Evolutionary conservation across 139 green algal genomes (phyloP).

Genomic region (Ulvella scutata): DNA sequence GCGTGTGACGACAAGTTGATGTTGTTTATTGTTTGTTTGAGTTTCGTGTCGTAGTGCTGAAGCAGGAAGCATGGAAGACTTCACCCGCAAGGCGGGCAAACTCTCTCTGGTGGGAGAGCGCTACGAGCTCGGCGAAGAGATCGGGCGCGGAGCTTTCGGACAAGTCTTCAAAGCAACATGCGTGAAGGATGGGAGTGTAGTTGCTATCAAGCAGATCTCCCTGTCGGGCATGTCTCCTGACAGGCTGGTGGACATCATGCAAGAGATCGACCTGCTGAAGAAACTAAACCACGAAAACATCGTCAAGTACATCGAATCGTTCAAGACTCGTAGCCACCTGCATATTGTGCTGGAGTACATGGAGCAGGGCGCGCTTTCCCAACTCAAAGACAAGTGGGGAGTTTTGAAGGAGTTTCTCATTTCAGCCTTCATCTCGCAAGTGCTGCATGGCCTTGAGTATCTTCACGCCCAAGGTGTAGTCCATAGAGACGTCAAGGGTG

Average conservation of each 20-base stretch:
- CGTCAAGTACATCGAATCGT: slow-evolving; percentile 88
- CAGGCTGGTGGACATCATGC: slow-evolving; percentile 52
- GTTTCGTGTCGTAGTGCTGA: too few relatives aligned
- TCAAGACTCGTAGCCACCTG: slow-evolving; percentile 72
- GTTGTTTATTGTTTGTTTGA: too few relatives aligned
- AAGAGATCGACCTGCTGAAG: slow-evolving; percentile 80
- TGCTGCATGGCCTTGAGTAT: slow-evolving; percentile 71
- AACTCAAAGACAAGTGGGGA: slow-evolving; percentile 80
- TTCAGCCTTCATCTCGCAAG: slow-evolving; percentile 11
- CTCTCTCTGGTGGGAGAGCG: slow-evolving; percentile 21
- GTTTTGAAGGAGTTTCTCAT: slow-evolving; percentile 62
- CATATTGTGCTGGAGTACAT: slow-evolving; percentile 97
- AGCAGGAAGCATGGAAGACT: too few relatives aligned
- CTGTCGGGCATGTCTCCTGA: slow-evolving; percentile 45
- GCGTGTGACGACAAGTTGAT: too few relatives aligned
- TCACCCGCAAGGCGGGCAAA: too few relatives aligned
- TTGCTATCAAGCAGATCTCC: slow-evolving; percentile 90
- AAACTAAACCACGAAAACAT: slow-evolving; percentile 92
- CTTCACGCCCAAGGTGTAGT: slow-evolving; percentile 88
- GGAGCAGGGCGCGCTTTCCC: slow-evolving; percentile 76
- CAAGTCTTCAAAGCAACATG: slow-evolving; percentile 85
- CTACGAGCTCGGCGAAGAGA: slow-evolving; percentile 73
- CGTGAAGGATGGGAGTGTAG: slow-evolving; percentile 56
- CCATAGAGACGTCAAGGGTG: slow-evolving; percentile 91
- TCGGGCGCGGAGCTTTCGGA: slow-evolving; percentile 78